phyloP scores from a whole-genome alignment of 331 rosid species.

The Spiraea crenata region DNA sequence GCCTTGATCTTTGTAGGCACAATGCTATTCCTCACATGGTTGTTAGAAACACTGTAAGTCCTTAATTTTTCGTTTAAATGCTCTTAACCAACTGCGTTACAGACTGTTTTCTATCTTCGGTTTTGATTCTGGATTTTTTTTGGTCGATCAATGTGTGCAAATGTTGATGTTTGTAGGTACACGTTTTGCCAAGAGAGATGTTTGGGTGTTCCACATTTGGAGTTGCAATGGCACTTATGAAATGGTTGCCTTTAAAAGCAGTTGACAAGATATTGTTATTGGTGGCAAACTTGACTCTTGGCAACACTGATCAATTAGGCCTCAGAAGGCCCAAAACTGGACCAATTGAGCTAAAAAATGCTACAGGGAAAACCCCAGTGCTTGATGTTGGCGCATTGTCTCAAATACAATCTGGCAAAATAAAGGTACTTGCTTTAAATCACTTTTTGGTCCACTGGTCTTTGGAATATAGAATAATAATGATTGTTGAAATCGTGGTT shows the following conservation, averaged over 20 bases:
- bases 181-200: constrained; percentile 85
- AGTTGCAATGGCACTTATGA: constrained; percentile 60
- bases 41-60: constrained; percentile 76
- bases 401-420: constrained; percentile 67
- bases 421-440: constrained; percentile 51
- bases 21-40: constrained; percentile 78
- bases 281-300: constrained; percentile 43
- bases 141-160: background rate
- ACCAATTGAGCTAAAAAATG: constrained; percentile 77
- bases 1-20: constrained; percentile 83
- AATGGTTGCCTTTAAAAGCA: constrained; percentile 62
- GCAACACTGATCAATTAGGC: constrained; percentile 71
- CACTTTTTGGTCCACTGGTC: no score
- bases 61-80: no score
- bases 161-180: constrained; percentile 54
- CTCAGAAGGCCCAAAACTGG: constrained; percentile 89
- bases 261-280: constrained; percentile 73
- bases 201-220: constrained; percentile 86
- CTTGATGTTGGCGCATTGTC: constrained; percentile 84
- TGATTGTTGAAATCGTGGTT: no score
- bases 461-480: no score
- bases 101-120: no score
- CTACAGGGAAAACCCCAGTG: constrained; percentile 88
- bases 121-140: background rate
- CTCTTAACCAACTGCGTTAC: no score